Percentiles rank a stretch among this genome's conserved stretches.
Conservation (phyloP, 257 asterid genomes). For the Henckelia pumila region DNA sequence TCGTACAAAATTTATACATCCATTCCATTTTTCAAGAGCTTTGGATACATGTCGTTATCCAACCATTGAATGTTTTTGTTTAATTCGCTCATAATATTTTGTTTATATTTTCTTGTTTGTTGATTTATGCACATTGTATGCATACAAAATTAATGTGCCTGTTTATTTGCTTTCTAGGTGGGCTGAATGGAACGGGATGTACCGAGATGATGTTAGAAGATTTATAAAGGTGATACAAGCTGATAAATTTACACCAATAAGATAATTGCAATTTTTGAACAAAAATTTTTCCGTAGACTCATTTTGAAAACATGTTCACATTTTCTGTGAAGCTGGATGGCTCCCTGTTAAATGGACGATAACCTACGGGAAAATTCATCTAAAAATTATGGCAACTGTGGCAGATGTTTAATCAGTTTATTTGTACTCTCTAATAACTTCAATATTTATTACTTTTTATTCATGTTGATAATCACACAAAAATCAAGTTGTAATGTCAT, state of each 20-base stretch:
- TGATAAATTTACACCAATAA: slow-evolving; percentile 11
- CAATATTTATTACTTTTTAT: neutral
- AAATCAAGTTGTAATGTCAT: neutral
- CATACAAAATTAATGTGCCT: slow-evolving; percentile 13
- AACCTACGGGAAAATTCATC: neutral
- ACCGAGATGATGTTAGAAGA: slow-evolving; percentile 86
- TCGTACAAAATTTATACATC: too few relatives aligned
- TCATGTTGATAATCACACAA: neutral
- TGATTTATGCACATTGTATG: neutral
- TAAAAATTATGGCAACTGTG: neutral
- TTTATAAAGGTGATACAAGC: slow-evolving; percentile 72
- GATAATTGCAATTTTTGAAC: slow-evolving; percentile 8
- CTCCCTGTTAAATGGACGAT: too few relatives aligned
- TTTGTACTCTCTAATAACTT: neutral
- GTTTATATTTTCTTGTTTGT: slow-evolving; percentile 3
- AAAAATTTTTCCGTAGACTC: slow-evolving; percentile 7
- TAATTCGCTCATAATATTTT: slow-evolving; percentile 12
- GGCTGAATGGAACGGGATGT: slow-evolving; percentile 99
- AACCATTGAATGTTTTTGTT: neutral
- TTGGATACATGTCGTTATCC: too few relatives aligned
- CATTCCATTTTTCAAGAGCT: too few relatives aligned
- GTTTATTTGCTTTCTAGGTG: slow-evolving; percentile 59
- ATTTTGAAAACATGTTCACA: neutral
- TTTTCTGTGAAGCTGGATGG: too few relatives aligned
- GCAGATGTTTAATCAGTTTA: neutral